Conservation (phyloP, 345 rosid genomes). For the Gossypium anomalum region DNA sequence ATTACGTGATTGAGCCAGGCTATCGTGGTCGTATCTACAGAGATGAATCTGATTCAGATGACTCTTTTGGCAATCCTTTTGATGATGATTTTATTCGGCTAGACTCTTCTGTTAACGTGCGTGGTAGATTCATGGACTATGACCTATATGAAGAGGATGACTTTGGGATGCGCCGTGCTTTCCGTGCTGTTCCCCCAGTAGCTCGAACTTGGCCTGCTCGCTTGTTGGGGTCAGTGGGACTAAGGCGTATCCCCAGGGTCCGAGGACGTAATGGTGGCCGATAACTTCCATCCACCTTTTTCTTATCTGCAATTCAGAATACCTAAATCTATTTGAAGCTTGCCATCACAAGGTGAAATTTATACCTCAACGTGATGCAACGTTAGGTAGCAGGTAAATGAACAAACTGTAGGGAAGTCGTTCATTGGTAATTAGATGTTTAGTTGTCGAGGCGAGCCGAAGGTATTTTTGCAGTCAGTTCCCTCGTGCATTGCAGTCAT, state of each 20-base stretch:
- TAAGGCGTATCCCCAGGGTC: neutral
- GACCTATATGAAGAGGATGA: constrained; percentile 39
- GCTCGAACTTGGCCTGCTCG: constrained; percentile 21
- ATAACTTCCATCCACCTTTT: neutral
- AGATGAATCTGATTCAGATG: constrained; percentile 48
- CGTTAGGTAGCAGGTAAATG: neutral
- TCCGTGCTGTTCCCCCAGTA: constrained; percentile 34
- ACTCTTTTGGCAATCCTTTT: constrained; percentile 42
- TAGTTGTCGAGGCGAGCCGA: neutral
- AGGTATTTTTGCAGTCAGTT: neutral
- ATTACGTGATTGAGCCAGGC: constrained; percentile 81
- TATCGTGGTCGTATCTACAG: constrained; percentile 17
- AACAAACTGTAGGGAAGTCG: neutral
- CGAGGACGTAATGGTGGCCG: neutral
- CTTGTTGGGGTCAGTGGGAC: neutral
- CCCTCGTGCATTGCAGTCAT: neutral
- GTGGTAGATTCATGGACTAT: constrained; percentile 28
- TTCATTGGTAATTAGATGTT: neutral
- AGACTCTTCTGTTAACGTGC: constrained; percentile 32
- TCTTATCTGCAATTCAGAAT: too few species aligned
- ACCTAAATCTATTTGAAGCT: too few species aligned
- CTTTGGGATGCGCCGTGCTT: constrained; percentile 24
- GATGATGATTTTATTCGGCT: constrained; percentile 32
- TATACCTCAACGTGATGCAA: neutral
- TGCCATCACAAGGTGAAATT: neutral